Conservation (phyloP, 2,329 filamentous ascomycete species). For the Teratosphaeria epicoccoides region DNA sequence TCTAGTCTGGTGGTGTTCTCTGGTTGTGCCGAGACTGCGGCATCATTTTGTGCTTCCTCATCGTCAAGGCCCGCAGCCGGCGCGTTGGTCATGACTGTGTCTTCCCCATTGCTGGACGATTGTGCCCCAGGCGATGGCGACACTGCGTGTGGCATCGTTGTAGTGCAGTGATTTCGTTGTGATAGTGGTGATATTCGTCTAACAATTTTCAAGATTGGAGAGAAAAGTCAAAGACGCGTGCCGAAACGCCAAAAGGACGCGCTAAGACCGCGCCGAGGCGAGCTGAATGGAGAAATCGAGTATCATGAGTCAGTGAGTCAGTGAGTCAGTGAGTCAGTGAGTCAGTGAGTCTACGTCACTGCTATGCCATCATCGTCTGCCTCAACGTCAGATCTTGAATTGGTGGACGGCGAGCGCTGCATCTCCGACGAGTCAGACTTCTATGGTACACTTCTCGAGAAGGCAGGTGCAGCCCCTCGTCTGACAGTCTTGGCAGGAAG, state of each 20-base stretch:
- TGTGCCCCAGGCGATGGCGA: conserved; percentile 25
- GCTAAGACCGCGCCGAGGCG: too few species aligned
- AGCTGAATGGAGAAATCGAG: too few species aligned
- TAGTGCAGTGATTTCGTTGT: too few species aligned
- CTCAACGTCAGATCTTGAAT: not conserved
- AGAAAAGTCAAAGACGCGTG: too few species aligned
- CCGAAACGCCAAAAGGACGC: too few species aligned
- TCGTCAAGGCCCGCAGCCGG: conserved; percentile 10
- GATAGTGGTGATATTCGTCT: too few species aligned
- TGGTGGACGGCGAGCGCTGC: conserved; percentile 8
- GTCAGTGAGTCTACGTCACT: too few species aligned
- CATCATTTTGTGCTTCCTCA: conserved; percentile 10
- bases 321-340: too few species aligned
- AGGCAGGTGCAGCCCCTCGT: not conserved
- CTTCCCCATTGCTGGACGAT: conserved; percentile 21
- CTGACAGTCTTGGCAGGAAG: not conserved
- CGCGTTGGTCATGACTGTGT: conserved; percentile 26
- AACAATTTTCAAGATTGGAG: too few species aligned
- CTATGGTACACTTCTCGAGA: conserved; percentile 27
- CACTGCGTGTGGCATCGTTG: conserved; percentile 36
- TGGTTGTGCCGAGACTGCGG: conserved; percentile 3
- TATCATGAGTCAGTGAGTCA: too few species aligned
- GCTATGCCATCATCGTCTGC: not conserved
- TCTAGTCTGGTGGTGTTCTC: conserved; percentile 32
- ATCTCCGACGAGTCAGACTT: conserved; percentile 36